Evolutionary conservation across 1,284 basidiomycete species (phyloP), one percentile per base, ranked within the genome.

Genomic region (Heterobasidion occidentale): DNA sequence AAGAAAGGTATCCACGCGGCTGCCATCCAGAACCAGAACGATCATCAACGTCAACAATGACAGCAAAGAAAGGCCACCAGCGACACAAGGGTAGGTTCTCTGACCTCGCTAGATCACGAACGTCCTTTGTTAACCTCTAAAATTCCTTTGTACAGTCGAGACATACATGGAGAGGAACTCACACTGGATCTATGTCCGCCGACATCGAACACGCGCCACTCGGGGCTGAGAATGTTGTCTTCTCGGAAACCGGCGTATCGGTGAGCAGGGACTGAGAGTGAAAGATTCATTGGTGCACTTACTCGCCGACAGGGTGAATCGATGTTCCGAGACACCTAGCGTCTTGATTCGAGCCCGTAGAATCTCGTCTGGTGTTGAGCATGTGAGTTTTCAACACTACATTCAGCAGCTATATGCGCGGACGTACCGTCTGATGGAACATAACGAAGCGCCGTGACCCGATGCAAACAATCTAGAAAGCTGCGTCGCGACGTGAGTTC

Each of bases 1-100:
- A 85, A 85, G 65, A 78, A 85, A 0, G 83, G 80, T 63, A 84
- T 82, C 88, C 87, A 90, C 4, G 81, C 79, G 9, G 78, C 58
- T 62, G 56, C 36, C 20, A 42, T 48, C 14, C 7, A 15, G 27
- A 48, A 14, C 11, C 11, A 9, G 33, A 50, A 14, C 36, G 59
- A 55, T 49, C 52, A 20, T 27, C 19, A 11, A n/a, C 27, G n/a
- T 46, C 17, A 51, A n/a, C 7, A 2, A 33, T 47, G 45, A 35
- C 46, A 8, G 9, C 15, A 6, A 36, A 15, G 19, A 46, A n/a
- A 35, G 33, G 46, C 46, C 27, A n/a, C 46, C 12, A 48, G 19
- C 50, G 35, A 46, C 38, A 11, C 36, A 27, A 27, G 27, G 27
- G 27, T 27, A 27, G 27, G 27, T 27, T 27, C 27, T 27, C 27